Base-by-base conservation (phyloP, 768 basidiomycete species). In the Mycena sanguinolenta region DNA sequence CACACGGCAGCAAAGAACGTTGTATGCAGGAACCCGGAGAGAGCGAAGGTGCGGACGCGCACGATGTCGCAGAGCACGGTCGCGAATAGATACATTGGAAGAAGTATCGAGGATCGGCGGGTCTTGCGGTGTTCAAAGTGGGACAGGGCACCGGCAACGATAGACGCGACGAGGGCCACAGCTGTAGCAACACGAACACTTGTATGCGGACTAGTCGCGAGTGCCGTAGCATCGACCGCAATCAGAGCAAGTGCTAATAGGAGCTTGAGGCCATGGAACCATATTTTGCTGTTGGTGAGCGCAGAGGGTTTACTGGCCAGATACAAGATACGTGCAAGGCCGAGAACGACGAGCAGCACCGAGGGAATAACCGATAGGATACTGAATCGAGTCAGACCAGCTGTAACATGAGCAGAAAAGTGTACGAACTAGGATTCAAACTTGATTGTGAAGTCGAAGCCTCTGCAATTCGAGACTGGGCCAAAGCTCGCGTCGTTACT, bases 41-140 rank as follows among this genome's bases (percentile, higher is more conserved):
- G 53, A 21, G 63, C 63, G 34, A 65, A 65, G 2, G 63, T 57
- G 27, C 63, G 39, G 19, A 55, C 42, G 28, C 63, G 63, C 32
- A 39, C 63, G 7, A 57, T 14, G 39, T 65, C 63, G 30, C 63
- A 65, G 8, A 65, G 63, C 7, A 65, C 54, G n/a, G 54, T 46
- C 5, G 54, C 4, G 13, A 65, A 16, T 0, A 65, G 63, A 34
- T 57, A 65, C 16, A 65, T 9, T 3, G 63, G 63, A 27, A 65
- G 28, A n/a, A 65, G 39, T 2, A 65, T 55, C 16, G 21, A 2
- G 9, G 63, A 65, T 21, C 63, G 63, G 27, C 63, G 54, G 39
- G 63, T 65, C 8, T 65, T 65, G 36, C 54, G 46, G 55, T 65
- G 63, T n/a, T 65, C 63, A 38, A 30, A 57, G 30, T 65, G 63